Base-by-base conservation (phyloP, 2,329 filamentous ascomycete genomes). In the Fusarium sp. region DNA sequence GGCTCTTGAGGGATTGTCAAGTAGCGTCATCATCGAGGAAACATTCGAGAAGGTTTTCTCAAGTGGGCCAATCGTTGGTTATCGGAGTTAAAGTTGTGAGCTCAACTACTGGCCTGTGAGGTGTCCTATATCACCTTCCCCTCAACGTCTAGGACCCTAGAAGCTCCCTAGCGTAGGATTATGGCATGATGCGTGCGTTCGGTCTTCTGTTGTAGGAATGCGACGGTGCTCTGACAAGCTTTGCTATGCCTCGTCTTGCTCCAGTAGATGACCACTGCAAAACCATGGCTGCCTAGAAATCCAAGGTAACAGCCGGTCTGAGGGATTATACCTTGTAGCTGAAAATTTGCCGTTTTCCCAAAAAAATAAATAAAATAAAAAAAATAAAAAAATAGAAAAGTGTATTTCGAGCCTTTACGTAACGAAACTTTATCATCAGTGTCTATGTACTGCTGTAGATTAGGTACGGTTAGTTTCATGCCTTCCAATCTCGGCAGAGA, bases 11-110 rank as follows among this genome's bases (percentile, higher is more conserved):
- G n/a, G 37, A 42, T 35, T 37, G 40, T 23, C 20, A 40, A 42
- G 48, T 35, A 41, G 49, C 40, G 32, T 17, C 23, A 20, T 17
- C 17, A 15, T 48, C 30, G 18, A 46, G n/a, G 37, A 49, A 37
- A 49, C 20, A 35, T 60, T 60, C 37, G 58, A 75, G 65, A 73
- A 72, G 54, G 20, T 23, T 69, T 75, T 69, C 45, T 52, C 65
- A 61, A 62, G 60, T 72, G 73, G 68, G 38, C 46, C 30, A 45
- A 57, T 18, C n/a, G 33, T 45, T 56, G 26, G 12, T 32, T 32
- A 32, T 56, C 20, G 49, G 46, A 11, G 7, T 42, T 59, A 27
- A 33, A 58, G 27, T 40, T 41, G 30, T 42, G 41, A 50, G 42
- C 41, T 40, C 54, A 61, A 50, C 57, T 54, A 48, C 44, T 64